These are phyloP conservation scores for Acorus calamus DNA, from an alignment of 106 monocot genomes.

Conservation along the genomic window DNA sequence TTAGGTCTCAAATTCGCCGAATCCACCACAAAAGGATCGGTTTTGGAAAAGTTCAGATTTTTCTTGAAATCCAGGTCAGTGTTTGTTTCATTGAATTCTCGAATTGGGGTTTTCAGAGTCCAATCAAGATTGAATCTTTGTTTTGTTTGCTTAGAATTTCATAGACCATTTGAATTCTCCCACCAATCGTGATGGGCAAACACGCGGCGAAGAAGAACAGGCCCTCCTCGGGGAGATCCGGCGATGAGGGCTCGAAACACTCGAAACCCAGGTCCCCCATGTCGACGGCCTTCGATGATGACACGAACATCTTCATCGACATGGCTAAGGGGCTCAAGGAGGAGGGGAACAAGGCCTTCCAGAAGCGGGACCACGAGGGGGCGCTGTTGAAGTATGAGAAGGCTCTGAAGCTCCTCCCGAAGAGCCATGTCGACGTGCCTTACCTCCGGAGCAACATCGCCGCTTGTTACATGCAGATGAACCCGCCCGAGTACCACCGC, in stretches of 20 bases:
- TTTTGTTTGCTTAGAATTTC: too few species aligned
- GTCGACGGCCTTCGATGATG: slow-evolving; percentile 46
- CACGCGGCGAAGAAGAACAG: slow-evolving; percentile 74
- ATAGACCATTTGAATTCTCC: too few species aligned
- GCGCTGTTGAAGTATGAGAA: slow-evolving; percentile 81
- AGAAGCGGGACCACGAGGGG: slow-evolving; percentile 69
- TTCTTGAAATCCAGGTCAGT: too few species aligned
- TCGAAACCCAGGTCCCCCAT: slow-evolving; percentile 16
- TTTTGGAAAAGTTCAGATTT: too few species aligned
- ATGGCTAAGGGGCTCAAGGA: slow-evolving; percentile 69
- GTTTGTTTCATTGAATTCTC: too few species aligned
- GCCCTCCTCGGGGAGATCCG: slow-evolving; percentile 9
- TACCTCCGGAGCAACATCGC: slow-evolving; percentile 65
- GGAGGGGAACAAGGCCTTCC: slow-evolving; percentile 74
- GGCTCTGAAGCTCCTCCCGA: slow-evolving; percentile 75
- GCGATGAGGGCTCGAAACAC: slow-evolving; percentile 14
- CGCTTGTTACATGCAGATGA: slow-evolving; percentile 82
- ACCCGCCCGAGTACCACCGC: slow-evolving; percentile 43
- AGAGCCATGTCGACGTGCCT: slow-evolving; percentile 53
- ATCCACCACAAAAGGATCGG: too few species aligned
- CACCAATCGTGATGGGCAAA: slow-evolving; percentile 52
- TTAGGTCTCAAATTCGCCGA: too few species aligned
- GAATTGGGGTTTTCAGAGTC: too few species aligned
- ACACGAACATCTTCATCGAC: slow-evolving; percentile 60
- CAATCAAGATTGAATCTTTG: too few species aligned